Conservation (phyloP, 148 eudicot genomes). For the Rhododendron henanense region DNA sequence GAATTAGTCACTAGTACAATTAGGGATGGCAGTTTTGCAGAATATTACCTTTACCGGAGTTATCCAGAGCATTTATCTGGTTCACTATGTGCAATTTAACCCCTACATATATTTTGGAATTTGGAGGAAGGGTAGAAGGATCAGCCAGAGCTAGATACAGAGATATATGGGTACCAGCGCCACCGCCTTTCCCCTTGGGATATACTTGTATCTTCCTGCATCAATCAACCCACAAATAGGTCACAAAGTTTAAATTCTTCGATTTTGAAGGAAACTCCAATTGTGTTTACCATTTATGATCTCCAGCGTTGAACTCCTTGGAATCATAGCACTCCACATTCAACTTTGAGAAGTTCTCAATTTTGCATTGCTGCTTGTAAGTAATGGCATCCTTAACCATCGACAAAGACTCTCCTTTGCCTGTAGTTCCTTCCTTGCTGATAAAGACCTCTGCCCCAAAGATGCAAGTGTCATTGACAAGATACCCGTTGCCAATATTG, state of each 20-base stretch:
- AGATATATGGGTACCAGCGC: constrained; percentile 2
- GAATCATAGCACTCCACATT: neutral
- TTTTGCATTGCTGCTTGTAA: neutral
- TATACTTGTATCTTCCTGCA: constrained; percentile 10
- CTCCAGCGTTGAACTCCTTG: neutral
- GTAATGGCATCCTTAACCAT: neutral
- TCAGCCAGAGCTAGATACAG: constrained; percentile 4
- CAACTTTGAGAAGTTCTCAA: constrained; percentile 2
- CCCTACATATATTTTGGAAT: neutral
- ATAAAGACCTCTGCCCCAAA: too few species aligned
- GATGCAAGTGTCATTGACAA: too few species aligned
- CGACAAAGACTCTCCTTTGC: too few species aligned
- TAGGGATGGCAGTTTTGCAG: neutral
- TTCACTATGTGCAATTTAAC: neutral
- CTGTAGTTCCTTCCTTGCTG: too few species aligned
- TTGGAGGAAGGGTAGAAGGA: neutral
- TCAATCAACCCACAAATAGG: neutral
- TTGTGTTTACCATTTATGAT: neutral
- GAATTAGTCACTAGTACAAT: neutral
- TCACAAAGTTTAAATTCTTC: neutral
- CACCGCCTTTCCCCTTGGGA: constrained; percentile 8
- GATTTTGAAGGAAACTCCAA: neutral
- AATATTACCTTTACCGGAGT: neutral
- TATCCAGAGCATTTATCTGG: neutral
- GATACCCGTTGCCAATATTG: too few species aligned